These are phyloP conservation scores for Diaporthe sp. DNA, from an alignment of 2,329 filamentous ascomycete genomes.

Conservation along the genomic window DNA sequence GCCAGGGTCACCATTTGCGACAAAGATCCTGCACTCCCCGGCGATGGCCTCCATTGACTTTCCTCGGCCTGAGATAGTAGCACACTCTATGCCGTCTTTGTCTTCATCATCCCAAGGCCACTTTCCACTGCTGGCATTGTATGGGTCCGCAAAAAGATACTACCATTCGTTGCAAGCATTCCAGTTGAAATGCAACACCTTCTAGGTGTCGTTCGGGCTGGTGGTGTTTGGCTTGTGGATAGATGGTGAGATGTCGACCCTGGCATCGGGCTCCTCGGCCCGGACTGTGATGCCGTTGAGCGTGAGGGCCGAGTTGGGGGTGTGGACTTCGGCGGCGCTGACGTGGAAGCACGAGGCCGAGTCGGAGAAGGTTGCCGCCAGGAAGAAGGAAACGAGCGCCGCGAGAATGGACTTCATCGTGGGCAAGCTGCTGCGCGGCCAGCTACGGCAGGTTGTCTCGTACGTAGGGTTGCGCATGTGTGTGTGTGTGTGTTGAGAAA, in stretches of 20 bases:
- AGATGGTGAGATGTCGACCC: neutral
- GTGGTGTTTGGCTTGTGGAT: neutral
- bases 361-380: neutral
- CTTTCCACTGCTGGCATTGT: neutral
- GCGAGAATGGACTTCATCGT: slow-evolving; percentile 7
- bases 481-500: too few species aligned
- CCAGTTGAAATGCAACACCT: too few species aligned
- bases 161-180: too few species aligned
- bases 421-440: neutral
- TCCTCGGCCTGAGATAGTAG: too few species aligned
- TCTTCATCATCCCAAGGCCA: too few species aligned
- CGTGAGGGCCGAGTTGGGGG: neutral
- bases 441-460: neutral
- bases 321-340: slow-evolving; percentile 5
- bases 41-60: neutral
- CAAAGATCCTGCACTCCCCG: neutral
- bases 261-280: neutral
- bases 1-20: neutral
- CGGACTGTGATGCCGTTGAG: neutral
- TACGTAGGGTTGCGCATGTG: too few species aligned
- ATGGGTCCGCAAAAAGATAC: too few species aligned
- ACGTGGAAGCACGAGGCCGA: neutral
- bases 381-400: neutral
- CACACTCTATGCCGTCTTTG: neutral
- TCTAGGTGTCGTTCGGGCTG: neutral